These are phyloP conservation scores for Claviceps pazoutovae DNA, from an alignment of 2,329 filamentous ascomycete genomes.

Conservation along the genomic window DNA sequence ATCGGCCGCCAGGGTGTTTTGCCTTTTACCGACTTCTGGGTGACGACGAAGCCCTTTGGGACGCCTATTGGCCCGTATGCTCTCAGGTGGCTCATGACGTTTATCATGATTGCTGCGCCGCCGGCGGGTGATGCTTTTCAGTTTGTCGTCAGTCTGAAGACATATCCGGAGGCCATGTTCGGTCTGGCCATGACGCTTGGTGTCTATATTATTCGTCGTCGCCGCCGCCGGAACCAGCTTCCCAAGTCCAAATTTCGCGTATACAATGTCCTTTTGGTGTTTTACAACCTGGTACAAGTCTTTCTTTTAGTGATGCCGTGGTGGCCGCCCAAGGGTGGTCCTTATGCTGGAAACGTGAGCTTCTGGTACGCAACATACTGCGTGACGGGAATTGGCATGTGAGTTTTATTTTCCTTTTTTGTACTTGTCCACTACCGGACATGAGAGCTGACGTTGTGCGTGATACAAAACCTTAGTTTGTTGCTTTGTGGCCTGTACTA, in stretches of 20 bases:
- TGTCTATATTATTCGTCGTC: conserved; percentile 41
- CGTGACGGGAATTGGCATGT: conserved; percentile 50
- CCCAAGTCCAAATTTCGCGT: conserved; percentile 36
- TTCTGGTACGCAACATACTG: conserved; percentile 65
- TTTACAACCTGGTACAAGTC: conserved; percentile 44
- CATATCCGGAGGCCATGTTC: conserved; percentile 47
- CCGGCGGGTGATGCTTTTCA: conserved; percentile 52
- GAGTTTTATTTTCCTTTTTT: conserved; percentile 19
- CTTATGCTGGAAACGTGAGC: conserved; percentile 48
- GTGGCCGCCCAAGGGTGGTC: conserved; percentile 50
- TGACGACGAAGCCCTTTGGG: conserved; percentile 47
- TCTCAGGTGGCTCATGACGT: conserved; percentile 42
- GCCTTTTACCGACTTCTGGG: conserved; percentile 47
- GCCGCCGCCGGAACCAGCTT: conserved; percentile 21
- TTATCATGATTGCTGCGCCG: conserved; percentile 45
- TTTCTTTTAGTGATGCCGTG: conserved; percentile 57
- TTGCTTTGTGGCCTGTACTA: conserved; percentile 43
- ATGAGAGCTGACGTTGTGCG: neutral
- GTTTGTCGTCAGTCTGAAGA: conserved; percentile 45
- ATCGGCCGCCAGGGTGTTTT: conserved; percentile 48
- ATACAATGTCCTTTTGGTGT: conserved; percentile 43
- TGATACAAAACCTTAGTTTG: conserved; percentile 22
- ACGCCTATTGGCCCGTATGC: conserved; percentile 46
- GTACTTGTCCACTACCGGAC: neutral
- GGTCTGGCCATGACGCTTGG: conserved; percentile 41